Conservation (phyloP, 148 eudicot genomes). For the Fagopyrum tataricum region DNA sequence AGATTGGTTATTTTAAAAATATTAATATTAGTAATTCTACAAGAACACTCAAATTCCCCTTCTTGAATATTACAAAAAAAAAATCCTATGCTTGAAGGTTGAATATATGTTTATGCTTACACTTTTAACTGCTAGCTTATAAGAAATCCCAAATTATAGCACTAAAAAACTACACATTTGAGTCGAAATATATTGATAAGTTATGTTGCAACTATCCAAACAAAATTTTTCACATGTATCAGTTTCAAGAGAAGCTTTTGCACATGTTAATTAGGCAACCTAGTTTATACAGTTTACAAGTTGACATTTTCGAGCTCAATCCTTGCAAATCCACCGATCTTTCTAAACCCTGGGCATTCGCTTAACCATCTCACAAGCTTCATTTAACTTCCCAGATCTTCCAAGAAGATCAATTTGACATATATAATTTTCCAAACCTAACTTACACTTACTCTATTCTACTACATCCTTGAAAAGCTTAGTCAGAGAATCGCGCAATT, state of each 20-base stretch:
- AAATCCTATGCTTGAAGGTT: no score
- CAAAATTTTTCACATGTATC: neutral
- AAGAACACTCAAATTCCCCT: neutral
- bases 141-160: neutral
- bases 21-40: neutral
- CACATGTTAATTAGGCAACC: neutral
- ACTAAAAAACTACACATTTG: no score
- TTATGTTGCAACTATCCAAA: neutral
- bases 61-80: neutral
- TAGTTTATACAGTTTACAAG: neutral
- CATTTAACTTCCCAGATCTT: slow-evolving; percentile 41
- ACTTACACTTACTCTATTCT: slow-evolving; percentile 6
- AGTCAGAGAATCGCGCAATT: no score
- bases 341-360: slow-evolving; percentile 38
- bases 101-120: neutral
- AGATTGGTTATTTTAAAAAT: neutral
- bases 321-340: slow-evolving; percentile 32
- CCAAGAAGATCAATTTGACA: slow-evolving; percentile 45
- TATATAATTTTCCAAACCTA: slow-evolving; percentile 34
- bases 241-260: no score
- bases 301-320: slow-evolving; percentile 18
- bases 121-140: neutral
- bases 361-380: slow-evolving; percentile 31
- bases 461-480: slow-evolving; percentile 22
- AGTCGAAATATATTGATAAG: neutral